These are phyloP conservation scores for Monosporascus sp. DNA, from an alignment of 2,329 filamentous ascomycete species.

Conservation along the genomic window DNA sequence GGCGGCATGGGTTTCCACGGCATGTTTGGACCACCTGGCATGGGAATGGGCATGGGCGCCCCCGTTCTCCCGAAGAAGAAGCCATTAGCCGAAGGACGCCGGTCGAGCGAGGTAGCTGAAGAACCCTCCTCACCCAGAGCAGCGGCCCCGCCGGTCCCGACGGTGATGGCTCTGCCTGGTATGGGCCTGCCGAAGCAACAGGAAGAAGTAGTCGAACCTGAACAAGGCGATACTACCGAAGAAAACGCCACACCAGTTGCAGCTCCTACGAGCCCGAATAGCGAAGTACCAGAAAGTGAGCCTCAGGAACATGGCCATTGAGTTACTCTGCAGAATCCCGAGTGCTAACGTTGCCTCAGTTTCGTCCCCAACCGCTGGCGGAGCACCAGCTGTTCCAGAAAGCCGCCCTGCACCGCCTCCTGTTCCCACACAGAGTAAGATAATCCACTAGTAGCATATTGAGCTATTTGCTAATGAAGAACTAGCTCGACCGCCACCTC, in stretches of 20 bases:
- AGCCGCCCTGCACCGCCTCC: conserved; percentile 51
- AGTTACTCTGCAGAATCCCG: conserved; percentile 7
- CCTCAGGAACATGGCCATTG: conserved; percentile 7
- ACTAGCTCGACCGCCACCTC: conserved; percentile 58
- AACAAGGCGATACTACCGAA: conserved; percentile 36
- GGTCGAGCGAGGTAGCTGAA: conserved; percentile 37
- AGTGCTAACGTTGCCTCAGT: conserved; percentile 22
- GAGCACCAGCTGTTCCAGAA: conserved; percentile 41
- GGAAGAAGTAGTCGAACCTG: conserved; percentile 39
- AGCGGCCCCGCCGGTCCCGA: conserved; percentile 49
- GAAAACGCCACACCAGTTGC: conserved; percentile 25
- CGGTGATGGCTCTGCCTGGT: conserved; percentile 64
- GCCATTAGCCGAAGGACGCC: conserved; percentile 33
- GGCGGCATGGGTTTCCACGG: conserved; percentile 85
- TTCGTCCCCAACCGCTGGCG: conserved; percentile 22
- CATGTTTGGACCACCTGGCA: conserved; percentile 74
- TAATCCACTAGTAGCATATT: neutral
- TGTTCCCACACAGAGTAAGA: conserved; percentile 57
- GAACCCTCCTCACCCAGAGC: conserved; percentile 35
- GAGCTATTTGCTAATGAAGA: conserved; percentile 19
- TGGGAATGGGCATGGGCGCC: conserved; percentile 52
- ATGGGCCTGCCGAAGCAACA: conserved; percentile 55
- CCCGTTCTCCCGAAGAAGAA: conserved; percentile 49
- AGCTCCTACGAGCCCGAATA: conserved; percentile 19
- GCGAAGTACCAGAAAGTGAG: conserved; percentile 21